Conservation (phyloP, 2,329 filamentous ascomycete genomes). For the Fusarium torreyae region DNA sequence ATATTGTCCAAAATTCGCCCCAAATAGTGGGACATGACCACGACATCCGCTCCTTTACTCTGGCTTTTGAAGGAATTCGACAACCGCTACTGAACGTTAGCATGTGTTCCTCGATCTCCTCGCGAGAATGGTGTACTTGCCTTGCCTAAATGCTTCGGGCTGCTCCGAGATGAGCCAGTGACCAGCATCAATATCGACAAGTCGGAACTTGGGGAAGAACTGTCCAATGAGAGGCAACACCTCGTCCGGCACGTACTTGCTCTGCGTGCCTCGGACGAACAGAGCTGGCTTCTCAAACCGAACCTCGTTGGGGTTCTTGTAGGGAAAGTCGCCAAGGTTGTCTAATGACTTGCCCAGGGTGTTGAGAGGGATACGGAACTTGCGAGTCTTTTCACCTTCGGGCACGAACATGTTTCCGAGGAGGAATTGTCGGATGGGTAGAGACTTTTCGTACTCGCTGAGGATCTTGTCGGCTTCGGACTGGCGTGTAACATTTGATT, state of each 20-base stretch:
- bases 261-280: slow-evolving; percentile 83
- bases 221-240: slow-evolving; percentile 82
- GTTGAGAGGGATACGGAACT: slow-evolving; percentile 85
- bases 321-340: slow-evolving; percentile 91
- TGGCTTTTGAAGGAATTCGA: slow-evolving; percentile 71
- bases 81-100: slow-evolving; percentile 64
- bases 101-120: background rate
- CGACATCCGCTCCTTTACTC: slow-evolving; percentile 55
- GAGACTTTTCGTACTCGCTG: slow-evolving; percentile 77
- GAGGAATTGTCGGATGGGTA: slow-evolving; percentile 90
- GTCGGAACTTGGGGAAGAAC: slow-evolving; percentile 84
- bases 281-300: slow-evolving; percentile 84
- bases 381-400: slow-evolving; percentile 66
- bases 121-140: slow-evolving; percentile 60
- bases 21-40: slow-evolving; percentile 22
- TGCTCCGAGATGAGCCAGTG: slow-evolving; percentile 95
- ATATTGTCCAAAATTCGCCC: slow-evolving; percentile 19
- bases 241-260: slow-evolving; percentile 86
- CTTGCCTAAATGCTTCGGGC: slow-evolving; percentile 81
- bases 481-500: slow-evolving; percentile 75
- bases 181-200: slow-evolving; percentile 82
- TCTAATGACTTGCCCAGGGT: slow-evolving; percentile 78
- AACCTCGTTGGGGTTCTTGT: slow-evolving; percentile 76
- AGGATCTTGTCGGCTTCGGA: slow-evolving; percentile 87
- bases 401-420: slow-evolving; percentile 84